These are phyloP conservation scores for Fraxinus greggii DNA, from an alignment of 305 asterid genomes.

Conservation along the genomic window DNA sequence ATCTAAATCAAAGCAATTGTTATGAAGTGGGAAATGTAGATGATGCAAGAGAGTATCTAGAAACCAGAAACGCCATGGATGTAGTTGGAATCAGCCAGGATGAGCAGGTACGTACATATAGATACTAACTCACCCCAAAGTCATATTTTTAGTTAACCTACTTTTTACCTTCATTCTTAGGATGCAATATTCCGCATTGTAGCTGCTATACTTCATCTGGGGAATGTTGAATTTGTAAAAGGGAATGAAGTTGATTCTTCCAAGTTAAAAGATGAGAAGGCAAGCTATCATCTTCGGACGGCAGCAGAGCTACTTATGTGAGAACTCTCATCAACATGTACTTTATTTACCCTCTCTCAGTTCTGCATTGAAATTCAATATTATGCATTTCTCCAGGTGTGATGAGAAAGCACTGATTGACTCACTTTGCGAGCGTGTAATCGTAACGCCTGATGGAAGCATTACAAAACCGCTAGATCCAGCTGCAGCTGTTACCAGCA, in stretches of 20 bases:
- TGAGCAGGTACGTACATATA: constrained; percentile 56
- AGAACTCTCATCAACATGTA: constrained; percentile 31
- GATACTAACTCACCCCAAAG: background rate
- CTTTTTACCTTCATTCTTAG: constrained; percentile 28
- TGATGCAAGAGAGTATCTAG: constrained; percentile 85
- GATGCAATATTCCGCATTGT: constrained; percentile 91
- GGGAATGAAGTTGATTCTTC: constrained; percentile 85
- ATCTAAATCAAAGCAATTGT: constrained; percentile 77
- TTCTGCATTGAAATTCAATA: constrained; percentile 14
- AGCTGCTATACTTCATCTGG: constrained; percentile 92
- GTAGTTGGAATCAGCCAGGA: constrained; percentile 87
- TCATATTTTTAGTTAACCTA: constrained; percentile 18
- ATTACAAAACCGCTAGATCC: constrained; percentile 87
- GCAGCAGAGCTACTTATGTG: constrained; percentile 86
- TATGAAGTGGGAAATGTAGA: constrained; percentile 82
- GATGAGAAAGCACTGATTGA: constrained; percentile 65
- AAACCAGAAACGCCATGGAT: constrained; percentile 93
- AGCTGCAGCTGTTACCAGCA: constrained; percentile 79
- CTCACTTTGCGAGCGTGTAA: constrained; percentile 86
- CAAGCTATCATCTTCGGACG: constrained; percentile 73
- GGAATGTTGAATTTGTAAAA: constrained; percentile 71
- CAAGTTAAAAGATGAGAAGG: constrained; percentile 69
- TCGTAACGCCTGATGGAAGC: constrained; percentile 94
- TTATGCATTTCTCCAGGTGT: constrained; percentile 53
- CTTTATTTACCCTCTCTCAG: constrained; percentile 9